These are phyloP conservation scores for Phytomonas sp. DNA, from an alignment of 208 protist species.

Conservation along the genomic window DNA sequence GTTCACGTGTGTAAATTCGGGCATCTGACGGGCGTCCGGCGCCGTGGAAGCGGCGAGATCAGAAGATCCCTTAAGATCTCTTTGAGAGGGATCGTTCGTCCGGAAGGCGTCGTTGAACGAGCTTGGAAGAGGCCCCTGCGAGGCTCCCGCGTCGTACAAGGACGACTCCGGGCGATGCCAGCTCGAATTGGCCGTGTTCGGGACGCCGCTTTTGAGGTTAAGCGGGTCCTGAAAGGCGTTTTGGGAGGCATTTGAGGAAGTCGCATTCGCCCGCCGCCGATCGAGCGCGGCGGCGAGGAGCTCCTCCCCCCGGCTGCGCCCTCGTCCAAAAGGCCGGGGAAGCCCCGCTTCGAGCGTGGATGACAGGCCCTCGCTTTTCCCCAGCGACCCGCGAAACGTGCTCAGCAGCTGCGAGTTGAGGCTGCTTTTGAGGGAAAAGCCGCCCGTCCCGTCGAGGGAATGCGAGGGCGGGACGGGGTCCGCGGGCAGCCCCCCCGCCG, in stretches of 20 bases:
- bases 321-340: not conserved
- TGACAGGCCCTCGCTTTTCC: not conserved
- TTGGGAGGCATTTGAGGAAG: not conserved
- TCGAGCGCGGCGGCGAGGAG: not conserved
- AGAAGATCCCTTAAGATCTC: not conserved
- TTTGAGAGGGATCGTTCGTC: not conserved
- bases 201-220: not conserved
- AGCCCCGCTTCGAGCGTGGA: not conserved
- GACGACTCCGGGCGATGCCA: not conserved
- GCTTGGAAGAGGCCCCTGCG: not conserved
- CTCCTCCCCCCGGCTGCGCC: slow-evolving; percentile 7
- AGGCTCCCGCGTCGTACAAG: not conserved
- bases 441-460: not conserved
- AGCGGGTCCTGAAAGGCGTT: not conserved
- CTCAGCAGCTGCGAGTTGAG: not conserved
- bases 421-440: not conserved
- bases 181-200: not conserved
- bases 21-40: not conserved
- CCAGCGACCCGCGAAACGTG: not conserved
- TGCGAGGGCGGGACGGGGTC: not conserved
- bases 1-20: not conserved
- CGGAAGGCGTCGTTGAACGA: not conserved
- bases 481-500: too few relatives aligned
- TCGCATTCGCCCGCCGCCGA: not conserved
- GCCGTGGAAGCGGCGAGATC: not conserved